Evolutionary conservation across 1,284 basidiomycete genomes (phyloP), one percentile per base, ranked within the genome.

Genomic region (Ustilago crameri): DNA sequence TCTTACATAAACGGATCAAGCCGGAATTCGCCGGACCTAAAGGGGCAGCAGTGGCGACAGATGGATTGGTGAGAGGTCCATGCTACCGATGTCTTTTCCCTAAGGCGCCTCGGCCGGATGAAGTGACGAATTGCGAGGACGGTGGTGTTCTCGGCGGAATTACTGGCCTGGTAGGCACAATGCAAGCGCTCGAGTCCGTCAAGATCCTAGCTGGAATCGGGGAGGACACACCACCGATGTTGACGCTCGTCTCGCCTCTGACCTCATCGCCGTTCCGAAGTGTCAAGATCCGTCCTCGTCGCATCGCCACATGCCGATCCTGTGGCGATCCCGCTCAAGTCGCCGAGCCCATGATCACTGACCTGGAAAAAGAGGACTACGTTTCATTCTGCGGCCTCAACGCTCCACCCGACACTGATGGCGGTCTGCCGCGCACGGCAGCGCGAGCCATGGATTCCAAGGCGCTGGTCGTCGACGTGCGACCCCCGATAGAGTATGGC

Each of bases 31-130:
- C 61, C 1, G 53, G 44, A 7, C 51, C 59, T 2, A 63, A 53
- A 12, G 56, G 46, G 5, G 32, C 53, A 12, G 17, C 26, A 1
- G 30, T 30, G 9, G 26, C 47, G n/a, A 15, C 42, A 1, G 44
- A 14, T 2, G 43, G 44, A 7, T 18, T 24, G 12, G 42, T 35
- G 5, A 84, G 87, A 15, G 91, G 94, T 0, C 94, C 95, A 0
- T 99, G 96, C 84, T 97, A 97, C 84, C 88, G 96, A 4, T 98
- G 96, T 81, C 85, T 98, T 26, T 98, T 95, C 84, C 95, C 95
- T 0, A 38, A 60, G 23, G 74, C 81, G 10, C 81, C 81, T 2
- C 47, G 51, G 15, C 80, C 80, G 9, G 74, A 79, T 30, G 76
- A 83, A 22, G 79, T 82, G 26, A 68, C 69, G 5, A 89, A 89